A percentile compares a stretch with the other conserved stretches of the same genome.
Evolutionary conservation across 208 protist species (phyloP).

Genomic region (Trichomonas tenax): DNA sequence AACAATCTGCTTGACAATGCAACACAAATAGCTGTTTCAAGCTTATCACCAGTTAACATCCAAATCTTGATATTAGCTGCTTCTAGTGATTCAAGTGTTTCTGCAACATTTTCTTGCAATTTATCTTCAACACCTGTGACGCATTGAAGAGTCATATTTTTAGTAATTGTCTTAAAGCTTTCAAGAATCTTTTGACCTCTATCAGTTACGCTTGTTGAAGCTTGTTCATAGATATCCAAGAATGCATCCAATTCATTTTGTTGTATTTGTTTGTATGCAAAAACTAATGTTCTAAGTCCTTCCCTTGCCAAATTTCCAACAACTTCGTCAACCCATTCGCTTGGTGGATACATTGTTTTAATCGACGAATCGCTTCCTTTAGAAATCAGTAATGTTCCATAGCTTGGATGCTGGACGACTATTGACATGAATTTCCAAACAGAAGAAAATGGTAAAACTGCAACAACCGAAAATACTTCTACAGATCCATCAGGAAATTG

Average conservation of each 20-base stretch:
- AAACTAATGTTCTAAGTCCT: constrained; percentile 75
- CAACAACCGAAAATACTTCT: constrained; percentile 66
- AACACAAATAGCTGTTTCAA: constrained; percentile 47
- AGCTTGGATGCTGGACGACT: constrained; percentile 69
- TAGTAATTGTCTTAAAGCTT: constrained; percentile 59
- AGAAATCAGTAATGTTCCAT: constrained; percentile 61
- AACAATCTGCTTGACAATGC: constrained; percentile 31
- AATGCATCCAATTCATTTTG: constrained; percentile 64
- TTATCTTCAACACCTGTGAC: constrained; percentile 90
- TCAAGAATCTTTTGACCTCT: constrained; percentile 43
- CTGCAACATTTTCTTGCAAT: constrained; percentile 61
- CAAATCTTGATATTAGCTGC: constrained; percentile 90
- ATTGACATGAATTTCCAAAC: constrained; percentile 93
- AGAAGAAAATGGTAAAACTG: constrained; percentile 92
- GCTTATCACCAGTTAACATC: constrained; percentile 96
- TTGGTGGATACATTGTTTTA: constrained; percentile 51
- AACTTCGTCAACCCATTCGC: constrained; percentile 84
- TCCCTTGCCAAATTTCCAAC: constrained; percentile 80
- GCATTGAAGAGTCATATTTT: constrained; percentile 64
- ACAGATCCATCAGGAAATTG: not conserved
- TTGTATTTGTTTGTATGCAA: constrained; percentile 57
- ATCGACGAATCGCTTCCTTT: constrained; percentile 23
- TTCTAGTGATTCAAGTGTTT: constrained; percentile 72
- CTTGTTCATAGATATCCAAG: not conserved
- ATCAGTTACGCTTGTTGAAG: not conserved